Evolutionary conservation across 1,284 basidiomycete genomes (phyloP).

Genomic region (Fomitopsis palustris): DNA sequence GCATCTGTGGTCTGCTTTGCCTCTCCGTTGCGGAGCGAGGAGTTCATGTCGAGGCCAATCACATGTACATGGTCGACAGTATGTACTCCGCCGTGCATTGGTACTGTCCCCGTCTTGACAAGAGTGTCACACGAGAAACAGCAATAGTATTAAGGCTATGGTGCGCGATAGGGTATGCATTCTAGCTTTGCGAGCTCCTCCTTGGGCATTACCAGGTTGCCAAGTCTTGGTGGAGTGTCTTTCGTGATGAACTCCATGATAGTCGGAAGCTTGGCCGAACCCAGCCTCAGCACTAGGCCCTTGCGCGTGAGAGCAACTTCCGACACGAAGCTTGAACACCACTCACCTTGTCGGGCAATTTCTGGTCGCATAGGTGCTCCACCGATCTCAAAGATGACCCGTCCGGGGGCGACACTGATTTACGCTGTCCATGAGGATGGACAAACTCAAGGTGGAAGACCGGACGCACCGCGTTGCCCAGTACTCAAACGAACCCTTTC

Average conservation of each 20-base stretch:
- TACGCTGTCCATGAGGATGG: not conserved
- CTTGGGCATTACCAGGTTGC: slow-evolving; percentile 58
- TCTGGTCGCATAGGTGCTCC: slow-evolving; percentile 90
- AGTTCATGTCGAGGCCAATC: no score
- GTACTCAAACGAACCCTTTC: slow-evolving; percentile 96
- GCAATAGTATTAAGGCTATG: not conserved
- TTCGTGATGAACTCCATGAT: slow-evolving; percentile 85
- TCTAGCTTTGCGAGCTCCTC: slow-evolving; percentile 11
- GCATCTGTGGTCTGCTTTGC: no score
- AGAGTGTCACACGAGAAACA: not conserved
- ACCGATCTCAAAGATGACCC: slow-evolving; percentile 94
- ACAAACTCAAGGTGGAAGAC: slow-evolving; percentile 1
- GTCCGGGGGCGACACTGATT: slow-evolving; percentile 81
- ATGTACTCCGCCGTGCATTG: no score
- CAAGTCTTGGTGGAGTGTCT: slow-evolving; percentile 74
- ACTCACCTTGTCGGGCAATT: slow-evolving; percentile 86
- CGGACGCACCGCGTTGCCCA: slow-evolving; percentile 86
- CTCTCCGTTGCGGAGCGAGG: no score
- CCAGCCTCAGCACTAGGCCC: slow-evolving; percentile 77
- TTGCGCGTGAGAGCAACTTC: not conserved
- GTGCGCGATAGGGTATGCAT: not conserved
- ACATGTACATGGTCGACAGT: no score
- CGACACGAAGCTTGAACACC: not conserved
- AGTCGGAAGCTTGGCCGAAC: slow-evolving; percentile 87
- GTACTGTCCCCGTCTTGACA: no score